Percentiles rank a stretch among this genome's conserved stretches.
Evolutionary conservation across 495 filamentous ascomycete genomes (phyloP).

Genomic region (Trichoderma gamsii): DNA sequence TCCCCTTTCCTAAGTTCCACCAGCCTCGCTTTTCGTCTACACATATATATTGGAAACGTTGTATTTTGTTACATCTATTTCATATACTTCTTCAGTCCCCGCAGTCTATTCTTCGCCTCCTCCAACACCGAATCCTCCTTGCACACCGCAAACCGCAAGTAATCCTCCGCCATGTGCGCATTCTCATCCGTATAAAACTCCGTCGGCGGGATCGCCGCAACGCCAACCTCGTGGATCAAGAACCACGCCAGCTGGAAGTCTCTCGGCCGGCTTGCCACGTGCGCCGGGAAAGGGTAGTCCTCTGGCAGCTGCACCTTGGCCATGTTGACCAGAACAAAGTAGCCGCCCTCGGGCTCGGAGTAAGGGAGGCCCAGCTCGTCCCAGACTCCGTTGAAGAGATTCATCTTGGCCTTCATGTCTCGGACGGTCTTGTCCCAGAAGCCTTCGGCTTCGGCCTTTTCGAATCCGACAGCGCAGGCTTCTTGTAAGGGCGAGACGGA

Average conservation of each 20-base stretch:
- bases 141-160: constrained; percentile 91
- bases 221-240: constrained; percentile 89
- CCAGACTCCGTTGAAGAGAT: constrained; percentile 79
- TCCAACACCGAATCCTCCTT: constrained; percentile 90
- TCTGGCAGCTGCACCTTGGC: constrained; percentile 72
- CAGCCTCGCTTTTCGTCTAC: not conserved
- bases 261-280: constrained; percentile 75
- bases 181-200: constrained; percentile 91
- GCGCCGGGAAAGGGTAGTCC: constrained; percentile 79
- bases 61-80: constrained; percentile 18
- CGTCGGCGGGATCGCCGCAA: constrained; percentile 91
- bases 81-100: constrained; percentile 79
- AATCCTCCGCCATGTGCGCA: constrained; percentile 81
- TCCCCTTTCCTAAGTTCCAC: not conserved
- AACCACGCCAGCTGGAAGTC: constrained; percentile 97
- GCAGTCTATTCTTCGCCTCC: constrained; percentile 79
- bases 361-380: constrained; percentile 85
- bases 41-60: not conserved
- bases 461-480: constrained; percentile 89
- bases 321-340: constrained; percentile 93
- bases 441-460: constrained; percentile 71
- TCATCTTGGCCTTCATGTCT: constrained; percentile 89
- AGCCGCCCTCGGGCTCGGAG: constrained; percentile 89
- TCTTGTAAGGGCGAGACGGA: constrained; percentile 92
- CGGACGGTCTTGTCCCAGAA: constrained; percentile 84